phyloP scores from a whole-genome alignment of 257 asterid genomes.

The Cynanchum wilfordii region DNA sequence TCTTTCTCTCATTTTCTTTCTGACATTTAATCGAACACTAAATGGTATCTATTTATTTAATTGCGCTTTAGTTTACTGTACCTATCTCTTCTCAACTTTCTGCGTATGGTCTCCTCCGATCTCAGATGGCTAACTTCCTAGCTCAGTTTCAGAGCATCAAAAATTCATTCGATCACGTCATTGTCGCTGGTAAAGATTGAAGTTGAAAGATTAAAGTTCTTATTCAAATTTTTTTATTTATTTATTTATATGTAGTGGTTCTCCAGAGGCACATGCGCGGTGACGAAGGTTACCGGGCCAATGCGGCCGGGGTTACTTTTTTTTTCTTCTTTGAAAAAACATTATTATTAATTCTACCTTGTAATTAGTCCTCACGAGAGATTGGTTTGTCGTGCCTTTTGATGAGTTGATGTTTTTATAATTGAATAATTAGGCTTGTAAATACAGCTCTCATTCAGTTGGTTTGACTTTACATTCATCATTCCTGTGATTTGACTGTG shows the following conservation, averaged over 20 bases:
- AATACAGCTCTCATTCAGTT: conserved; percentile 1
- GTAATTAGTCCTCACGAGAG: background rate
- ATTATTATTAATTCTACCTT: background rate
- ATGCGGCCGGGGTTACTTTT: no score
- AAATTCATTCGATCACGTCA: conserved; percentile 67
- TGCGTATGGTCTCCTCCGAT: conserved; percentile 14
- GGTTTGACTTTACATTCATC: background rate
- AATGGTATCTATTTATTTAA: background rate
- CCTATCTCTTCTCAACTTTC: conserved; percentile 6
- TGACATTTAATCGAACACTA: conserved; percentile 8
- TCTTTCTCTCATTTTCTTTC: background rate
- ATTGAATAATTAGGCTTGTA: background rate
- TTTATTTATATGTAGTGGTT: no score
- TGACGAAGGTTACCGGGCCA: no score
- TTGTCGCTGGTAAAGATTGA: conserved; percentile 62
- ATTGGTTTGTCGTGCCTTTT: background rate
- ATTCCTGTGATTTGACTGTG: background rate
- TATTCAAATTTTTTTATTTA: background rate
- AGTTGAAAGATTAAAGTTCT: conserved; percentile 5
- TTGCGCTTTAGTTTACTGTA: background rate
- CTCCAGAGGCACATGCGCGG: no score
- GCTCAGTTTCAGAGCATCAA: conserved; percentile 97
- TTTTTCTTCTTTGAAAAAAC: background rate
- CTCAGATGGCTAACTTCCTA: conserved; percentile 76
- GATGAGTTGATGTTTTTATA: background rate